Evolutionary conservation across 2,329 filamentous ascomycete genomes (phyloP).

Genomic region (Ustilaginoidea virens): DNA sequence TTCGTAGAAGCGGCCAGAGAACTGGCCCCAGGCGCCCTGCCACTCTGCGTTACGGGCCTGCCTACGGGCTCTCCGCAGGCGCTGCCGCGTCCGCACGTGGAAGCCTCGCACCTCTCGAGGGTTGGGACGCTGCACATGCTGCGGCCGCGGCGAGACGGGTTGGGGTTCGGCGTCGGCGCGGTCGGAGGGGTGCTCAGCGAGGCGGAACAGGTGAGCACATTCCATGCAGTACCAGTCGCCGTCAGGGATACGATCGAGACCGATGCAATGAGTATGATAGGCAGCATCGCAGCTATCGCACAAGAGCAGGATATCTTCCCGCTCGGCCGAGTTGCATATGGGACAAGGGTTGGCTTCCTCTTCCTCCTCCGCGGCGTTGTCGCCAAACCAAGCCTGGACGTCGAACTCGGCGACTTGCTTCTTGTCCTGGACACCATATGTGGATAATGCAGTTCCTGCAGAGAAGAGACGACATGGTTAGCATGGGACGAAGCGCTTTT

Average conservation of each 20-base stretch:
- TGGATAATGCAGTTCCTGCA: constrained; percentile 37
- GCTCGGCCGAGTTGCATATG: constrained; percentile 65
- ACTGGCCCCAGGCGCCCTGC: constrained; percentile 69
- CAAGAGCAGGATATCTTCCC: constrained; percentile 72
- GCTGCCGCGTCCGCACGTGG: constrained; percentile 38
- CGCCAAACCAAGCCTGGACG: constrained; percentile 55
- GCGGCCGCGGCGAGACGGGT: constrained; percentile 16
- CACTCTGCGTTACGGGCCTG: constrained; percentile 66
- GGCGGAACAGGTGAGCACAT: constrained; percentile 42
- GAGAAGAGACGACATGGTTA: constrained; percentile 1
- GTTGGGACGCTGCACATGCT: constrained; percentile 15
- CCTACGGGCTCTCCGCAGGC: constrained; percentile 37
- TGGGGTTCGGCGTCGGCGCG: constrained; percentile 18
- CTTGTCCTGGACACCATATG: constrained; percentile 60
- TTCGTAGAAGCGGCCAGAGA: constrained; percentile 47
- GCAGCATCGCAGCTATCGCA: constrained; percentile 84
- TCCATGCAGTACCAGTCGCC: constrained; percentile 86
- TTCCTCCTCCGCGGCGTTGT: constrained; percentile 51
- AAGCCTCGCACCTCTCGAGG: constrained; percentile 18
- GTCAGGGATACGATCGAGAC: constrained; percentile 58
- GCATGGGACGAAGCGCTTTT: not conserved
- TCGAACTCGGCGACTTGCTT: constrained; percentile 86
- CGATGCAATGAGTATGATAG: constrained; percentile 87
- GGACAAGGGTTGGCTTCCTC: constrained; percentile 61
- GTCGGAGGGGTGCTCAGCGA: constrained; percentile 15